Base-by-base conservation (phyloP, 2,329 filamentous ascomycete species). In the Furcasterigmium furcatum region DNA sequence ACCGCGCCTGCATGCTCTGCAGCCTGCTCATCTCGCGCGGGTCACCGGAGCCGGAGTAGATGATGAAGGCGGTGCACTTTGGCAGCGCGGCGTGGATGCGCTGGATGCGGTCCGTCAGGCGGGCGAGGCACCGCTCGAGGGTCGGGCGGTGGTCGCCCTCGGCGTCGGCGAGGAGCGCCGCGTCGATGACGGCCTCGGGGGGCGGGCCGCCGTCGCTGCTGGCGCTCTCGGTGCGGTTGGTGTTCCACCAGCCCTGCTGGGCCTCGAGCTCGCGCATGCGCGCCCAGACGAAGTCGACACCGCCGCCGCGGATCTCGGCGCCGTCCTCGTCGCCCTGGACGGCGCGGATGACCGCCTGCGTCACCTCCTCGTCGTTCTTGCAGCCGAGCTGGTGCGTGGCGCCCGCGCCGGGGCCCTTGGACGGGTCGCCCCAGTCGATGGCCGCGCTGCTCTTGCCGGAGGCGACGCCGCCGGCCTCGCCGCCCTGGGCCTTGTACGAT, bases 401-500 rank as follows among this genome's bases (percentile, higher is more conserved):
- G 36, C 77, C 77, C 38, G 68, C 72, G 41, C 79, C 79, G 5
- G 73, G 71, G 14, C 79, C 80, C 56, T 77, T 77, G 44, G 71
- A 70, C 13, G 88, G 87, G 49, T 91, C 86, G 42, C 91, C 92
- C 87, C 92, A 96, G 66, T 99, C 94, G 19, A 97, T 78, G 25
- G 95, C 82, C 2, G 87, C 88, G 48, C 84, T 86, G 1, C 76
- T 81, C 63, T 84, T 84, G 52, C 78, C 78, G 4, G 73, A 69
- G 29, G 76, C 70, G 10, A 73, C 51, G 19, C 80, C 79, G 24
- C 79, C 79, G 3, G 71, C 72, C 0, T 70, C 67, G 2, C 79
- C 80, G 36, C 76, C 80, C 52, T 84, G 82, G 10, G 73, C 76
- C 55, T 82, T 81, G 61, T 85, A 85, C 12, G 74, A 69, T 12